These are phyloP conservation scores for Vicia villosa DNA, from an alignment of 306 rosid species.

Conservation along the genomic window DNA sequence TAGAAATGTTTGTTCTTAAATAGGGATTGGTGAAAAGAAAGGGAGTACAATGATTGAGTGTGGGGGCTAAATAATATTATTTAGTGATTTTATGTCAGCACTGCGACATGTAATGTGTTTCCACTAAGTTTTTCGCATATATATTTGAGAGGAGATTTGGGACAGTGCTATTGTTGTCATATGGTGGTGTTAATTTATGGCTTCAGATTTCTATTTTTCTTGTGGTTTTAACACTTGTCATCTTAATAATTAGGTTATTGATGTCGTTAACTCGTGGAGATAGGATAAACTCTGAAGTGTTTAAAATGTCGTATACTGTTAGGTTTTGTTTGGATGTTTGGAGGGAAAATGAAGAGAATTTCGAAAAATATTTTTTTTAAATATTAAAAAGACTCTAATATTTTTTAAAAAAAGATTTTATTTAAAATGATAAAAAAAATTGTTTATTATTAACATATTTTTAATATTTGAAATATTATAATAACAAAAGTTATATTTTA, in stretches of 20 bases:
- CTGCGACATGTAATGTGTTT: slow-evolving; percentile 40
- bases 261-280: slow-evolving; percentile 16
- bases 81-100: slow-evolving; percentile 35
- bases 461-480: no score
- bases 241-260: slow-evolving; percentile 20
- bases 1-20: slow-evolving; percentile 42
- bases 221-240: slow-evolving; percentile 42
- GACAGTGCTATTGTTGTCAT: slow-evolving; percentile 48
- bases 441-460: no score
- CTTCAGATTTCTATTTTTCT: slow-evolving; percentile 32
- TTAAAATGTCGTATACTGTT: no score
- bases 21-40: slow-evolving; percentile 23
- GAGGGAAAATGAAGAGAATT: no score
- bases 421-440: no score
- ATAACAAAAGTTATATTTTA: no score
- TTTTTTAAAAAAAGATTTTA: no score
- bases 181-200: no score
- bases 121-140: slow-evolving; percentile 51
- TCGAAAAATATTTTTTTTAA: no score
- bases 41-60: slow-evolving; percentile 16
- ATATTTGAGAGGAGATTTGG: slow-evolving; percentile 42
- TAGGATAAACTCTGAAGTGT: background rate
- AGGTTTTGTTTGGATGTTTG: no score
- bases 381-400: no score
- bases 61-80: slow-evolving; percentile 43